These are phyloP conservation scores for Schizothecium vesticola DNA, from an alignment of 495 filamentous ascomycete species.

Conservation along the genomic window DNA sequence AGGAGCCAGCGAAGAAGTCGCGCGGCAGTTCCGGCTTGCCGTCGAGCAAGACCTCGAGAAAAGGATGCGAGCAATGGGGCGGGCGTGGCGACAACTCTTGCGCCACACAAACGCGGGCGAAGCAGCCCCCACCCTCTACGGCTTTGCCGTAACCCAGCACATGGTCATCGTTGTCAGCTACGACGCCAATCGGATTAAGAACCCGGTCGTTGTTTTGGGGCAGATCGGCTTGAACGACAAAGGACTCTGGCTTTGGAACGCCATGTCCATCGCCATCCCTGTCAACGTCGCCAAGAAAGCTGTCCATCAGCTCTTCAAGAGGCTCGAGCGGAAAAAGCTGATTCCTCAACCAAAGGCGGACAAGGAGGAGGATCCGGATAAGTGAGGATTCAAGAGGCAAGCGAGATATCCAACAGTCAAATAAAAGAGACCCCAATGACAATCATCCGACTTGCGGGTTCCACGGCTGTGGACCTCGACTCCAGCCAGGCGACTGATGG, in stretches of 20 bases:
- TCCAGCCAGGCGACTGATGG: conserved; percentile 4
- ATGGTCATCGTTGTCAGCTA: conserved; percentile 23
- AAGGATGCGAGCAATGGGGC: conserved; percentile 14
- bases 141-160: conserved; percentile 26
- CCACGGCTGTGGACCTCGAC: not conserved
- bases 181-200: conserved; percentile 15
- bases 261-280: conserved; percentile 27
- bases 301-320: conserved; percentile 12
- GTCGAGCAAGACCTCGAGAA: conserved; percentile 16
- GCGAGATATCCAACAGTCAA: not conserved
- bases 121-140: conserved; percentile 24
- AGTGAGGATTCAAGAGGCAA: conserved; percentile 4
- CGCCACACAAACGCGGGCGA: not conserved
- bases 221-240: conserved; percentile 20
- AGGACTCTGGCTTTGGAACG: conserved; percentile 31
- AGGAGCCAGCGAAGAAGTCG: not conserved
- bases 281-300: conserved; percentile 19
- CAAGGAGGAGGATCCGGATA: conserved; percentile 21
- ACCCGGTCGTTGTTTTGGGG: conserved; percentile 20
- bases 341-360: not conserved
- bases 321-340: not conserved
- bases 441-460: not conserved
- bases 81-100: conserved; percentile 18
- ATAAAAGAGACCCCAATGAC: not conserved
- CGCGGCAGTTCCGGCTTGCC: conserved; percentile 8